These are phyloP conservation scores for Monilinia fructigena DNA, from an alignment of 2,329 filamentous ascomycete genomes.

Conservation along the genomic window DNA sequence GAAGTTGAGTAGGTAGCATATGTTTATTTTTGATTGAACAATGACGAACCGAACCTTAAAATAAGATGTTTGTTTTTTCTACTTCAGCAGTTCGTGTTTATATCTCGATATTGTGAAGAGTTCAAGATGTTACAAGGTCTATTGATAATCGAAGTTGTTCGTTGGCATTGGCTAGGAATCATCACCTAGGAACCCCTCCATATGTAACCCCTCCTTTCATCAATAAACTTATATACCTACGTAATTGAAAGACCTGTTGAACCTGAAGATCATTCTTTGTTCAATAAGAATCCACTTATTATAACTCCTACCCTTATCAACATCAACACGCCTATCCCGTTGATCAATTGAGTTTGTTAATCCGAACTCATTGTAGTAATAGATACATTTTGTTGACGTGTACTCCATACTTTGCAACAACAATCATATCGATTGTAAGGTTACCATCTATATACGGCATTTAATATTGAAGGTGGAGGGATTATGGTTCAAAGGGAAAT, in stretches of 20 bases:
- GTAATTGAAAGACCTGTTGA: neutral
- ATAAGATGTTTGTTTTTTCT: neutral
- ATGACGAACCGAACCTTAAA: neutral
- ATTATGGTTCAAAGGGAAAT: neutral
- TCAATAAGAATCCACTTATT: neutral
- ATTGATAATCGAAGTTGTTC: neutral
- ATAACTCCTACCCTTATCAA: neutral
- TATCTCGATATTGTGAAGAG: neutral
- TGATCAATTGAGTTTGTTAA: neutral
- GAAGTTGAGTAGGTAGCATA: too few species aligned
- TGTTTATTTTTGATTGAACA: neutral
- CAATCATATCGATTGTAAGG: neutral
- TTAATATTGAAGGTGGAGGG: conserved; percentile 27
- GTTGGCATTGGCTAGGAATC: neutral
- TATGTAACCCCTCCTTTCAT: conserved; percentile 6
- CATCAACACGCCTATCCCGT: neutral
- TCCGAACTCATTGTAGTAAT: conserved; percentile 3
- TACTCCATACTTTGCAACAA: neutral
- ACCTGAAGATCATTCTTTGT: neutral
- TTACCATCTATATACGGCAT: conserved; percentile 25
- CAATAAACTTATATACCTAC: neutral
- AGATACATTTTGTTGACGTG: neutral
- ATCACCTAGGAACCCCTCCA: conserved; percentile 3
- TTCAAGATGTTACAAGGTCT: neutral
- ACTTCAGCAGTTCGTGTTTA: neutral